phyloP scores from a whole-genome alignment of 1,284 basidiomycete genomes.

The Malassezia dermatis region DNA sequence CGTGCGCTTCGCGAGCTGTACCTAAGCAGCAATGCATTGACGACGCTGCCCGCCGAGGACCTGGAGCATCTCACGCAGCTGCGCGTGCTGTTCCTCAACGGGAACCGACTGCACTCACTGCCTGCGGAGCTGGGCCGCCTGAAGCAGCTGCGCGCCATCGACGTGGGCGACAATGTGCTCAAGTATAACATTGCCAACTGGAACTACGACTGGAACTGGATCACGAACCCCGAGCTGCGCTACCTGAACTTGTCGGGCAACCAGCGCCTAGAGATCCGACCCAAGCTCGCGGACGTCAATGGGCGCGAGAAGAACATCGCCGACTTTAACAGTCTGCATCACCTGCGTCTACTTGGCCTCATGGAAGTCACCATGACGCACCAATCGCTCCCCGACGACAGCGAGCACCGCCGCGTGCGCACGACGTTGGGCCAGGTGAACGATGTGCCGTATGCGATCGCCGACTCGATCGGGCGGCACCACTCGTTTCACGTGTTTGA shows the following conservation, averaged over 20 bases:
- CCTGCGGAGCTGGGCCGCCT: conserved; percentile 82
- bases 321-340: conserved; percentile 72
- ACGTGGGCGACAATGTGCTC: conserved; percentile 86
- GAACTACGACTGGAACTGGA: conserved; percentile 99
- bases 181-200: conserved; percentile 98
- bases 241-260: conserved; percentile 83
- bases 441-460: conserved; percentile 90
- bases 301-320: conserved; percentile 54
- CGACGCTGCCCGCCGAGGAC: conserved; percentile 66
- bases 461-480: conserved; percentile 69
- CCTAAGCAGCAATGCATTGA: conserved; percentile 83
- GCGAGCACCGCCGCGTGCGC: conserved; percentile 77
- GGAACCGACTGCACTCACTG: conserved; percentile 83
- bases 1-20: conserved; percentile 70
- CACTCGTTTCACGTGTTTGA: conserved; percentile 71
- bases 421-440: conserved; percentile 83
- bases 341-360: conserved; percentile 77
- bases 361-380: conserved; percentile 89
- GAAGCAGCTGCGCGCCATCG: conserved; percentile 67
- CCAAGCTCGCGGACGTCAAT: conserved; percentile 48
- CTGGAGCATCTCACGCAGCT: conserved; percentile 35
- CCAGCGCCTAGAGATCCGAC: conserved; percentile 76
- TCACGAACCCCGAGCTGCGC: conserved; percentile 83
- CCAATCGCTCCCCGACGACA: conserved; percentile 60
- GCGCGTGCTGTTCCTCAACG: conserved; percentile 68